These are phyloP conservation scores for Chenopodium suecicum DNA, from an alignment of 148 eudicot species.

Conservation along the genomic window DNA sequence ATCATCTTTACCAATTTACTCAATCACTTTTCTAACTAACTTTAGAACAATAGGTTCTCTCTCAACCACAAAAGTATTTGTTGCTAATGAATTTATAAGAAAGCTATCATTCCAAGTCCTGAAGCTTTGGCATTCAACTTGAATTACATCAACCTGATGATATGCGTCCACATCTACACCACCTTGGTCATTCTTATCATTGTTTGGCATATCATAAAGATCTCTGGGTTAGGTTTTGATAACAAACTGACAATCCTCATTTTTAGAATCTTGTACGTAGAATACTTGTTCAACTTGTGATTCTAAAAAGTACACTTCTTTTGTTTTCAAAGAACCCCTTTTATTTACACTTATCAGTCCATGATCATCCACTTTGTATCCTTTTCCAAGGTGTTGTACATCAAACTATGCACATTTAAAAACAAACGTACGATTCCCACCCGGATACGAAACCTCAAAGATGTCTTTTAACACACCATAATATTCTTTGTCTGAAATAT, in stretches of 20 bases:
- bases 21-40: too few species aligned
- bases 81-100: neutral
- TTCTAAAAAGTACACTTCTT: constrained; percentile 9
- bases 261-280: neutral
- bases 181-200: neutral
- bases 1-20: too few species aligned
- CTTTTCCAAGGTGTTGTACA: neutral
- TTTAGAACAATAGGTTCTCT: too few species aligned
- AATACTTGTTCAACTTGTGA: constrained; percentile 13
- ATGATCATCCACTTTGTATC: constrained; percentile 2
- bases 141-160: neutral
- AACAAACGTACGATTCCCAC: neutral
- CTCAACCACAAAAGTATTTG: neutral
- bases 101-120: neutral
- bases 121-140: neutral
- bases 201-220: neutral
- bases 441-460: neutral
- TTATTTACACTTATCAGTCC: neutral
- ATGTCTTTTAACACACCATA: constrained; percentile 10
- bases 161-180: neutral
- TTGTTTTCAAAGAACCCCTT: neutral
- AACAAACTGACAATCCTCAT: constrained; percentile 2
- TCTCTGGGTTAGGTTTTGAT: constrained; percentile 6
- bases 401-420: constrained; percentile 17
- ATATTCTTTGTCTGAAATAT: constrained; percentile 10